These are phyloP conservation scores for Epichloe bromicola DNA, from an alignment of 2,329 filamentous ascomycete species.

Conservation along the genomic window DNA sequence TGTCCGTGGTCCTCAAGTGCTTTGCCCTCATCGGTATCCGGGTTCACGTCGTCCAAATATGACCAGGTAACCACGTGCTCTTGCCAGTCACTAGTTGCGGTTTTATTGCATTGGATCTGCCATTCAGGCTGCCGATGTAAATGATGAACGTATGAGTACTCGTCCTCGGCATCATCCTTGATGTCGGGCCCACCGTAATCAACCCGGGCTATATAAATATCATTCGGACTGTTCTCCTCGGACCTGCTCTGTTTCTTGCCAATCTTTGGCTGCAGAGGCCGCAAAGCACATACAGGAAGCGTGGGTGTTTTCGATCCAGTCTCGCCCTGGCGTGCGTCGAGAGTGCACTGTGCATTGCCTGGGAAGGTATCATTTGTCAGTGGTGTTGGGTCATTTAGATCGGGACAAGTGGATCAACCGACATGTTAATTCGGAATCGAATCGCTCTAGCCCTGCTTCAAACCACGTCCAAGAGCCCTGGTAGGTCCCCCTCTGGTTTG, in stretches of 20 bases:
- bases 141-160: slow-evolving; percentile 23
- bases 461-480: slow-evolving; percentile 47
- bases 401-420: slow-evolving; percentile 6
- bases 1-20: slow-evolving; percentile 31
- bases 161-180: slow-evolving; percentile 4
- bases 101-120: slow-evolving; percentile 35
- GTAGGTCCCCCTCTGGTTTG: slow-evolving; percentile 26
- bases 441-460: slow-evolving; percentile 45
- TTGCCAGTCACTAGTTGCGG: slow-evolving; percentile 19
- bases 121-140: slow-evolving; percentile 22
- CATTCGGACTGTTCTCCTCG: neutral
- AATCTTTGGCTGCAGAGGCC: slow-evolving; percentile 22
- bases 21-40: slow-evolving; percentile 26
- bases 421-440: slow-evolving; percentile 26
- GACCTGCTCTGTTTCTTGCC: slow-evolving; percentile 1
- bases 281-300: slow-evolving; percentile 23
- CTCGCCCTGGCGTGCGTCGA: slow-evolving; percentile 16
- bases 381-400: neutral
- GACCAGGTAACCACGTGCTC: slow-evolving; percentile 41
- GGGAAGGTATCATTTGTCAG: slow-evolving; percentile 1
- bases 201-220: neutral
- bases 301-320: slow-evolving; percentile 8
- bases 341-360: slow-evolving; percentile 19
- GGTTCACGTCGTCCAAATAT: slow-evolving; percentile 33
- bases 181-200: neutral